phyloP scores from a whole-genome alignment of 345 rosid genomes.

The Gossypium herbaceum region DNA sequence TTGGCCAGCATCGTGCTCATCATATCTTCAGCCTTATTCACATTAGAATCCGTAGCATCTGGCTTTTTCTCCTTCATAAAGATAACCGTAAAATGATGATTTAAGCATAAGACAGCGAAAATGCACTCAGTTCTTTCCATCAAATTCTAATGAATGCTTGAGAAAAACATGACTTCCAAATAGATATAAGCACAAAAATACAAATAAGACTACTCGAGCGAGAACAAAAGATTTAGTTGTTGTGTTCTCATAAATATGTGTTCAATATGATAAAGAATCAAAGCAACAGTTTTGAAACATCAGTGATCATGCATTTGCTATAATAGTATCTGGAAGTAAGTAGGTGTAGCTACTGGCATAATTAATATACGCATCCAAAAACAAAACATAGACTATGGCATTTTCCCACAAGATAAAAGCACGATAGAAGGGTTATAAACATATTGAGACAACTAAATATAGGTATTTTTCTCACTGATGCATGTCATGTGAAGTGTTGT shows the following conservation, averaged over 20 bases:
- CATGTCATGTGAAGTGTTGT: not conserved
- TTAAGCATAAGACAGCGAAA: not conserved
- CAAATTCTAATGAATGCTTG: not conserved
- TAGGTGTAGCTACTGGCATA: not conserved
- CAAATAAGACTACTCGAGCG: not conserved
- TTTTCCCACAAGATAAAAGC: not conserved
- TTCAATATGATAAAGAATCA: not conserved
- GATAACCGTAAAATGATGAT: not conserved
- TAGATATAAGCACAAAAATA: not conserved
- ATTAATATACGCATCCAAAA: not conserved
- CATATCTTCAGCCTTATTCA: constrained; percentile 46
- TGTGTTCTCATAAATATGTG: not conserved
- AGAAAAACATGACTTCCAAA: not conserved
- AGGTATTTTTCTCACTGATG: not conserved
- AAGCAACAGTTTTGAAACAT: not conserved
- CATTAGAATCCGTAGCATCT: constrained; percentile 16
- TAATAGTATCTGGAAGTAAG: not conserved
- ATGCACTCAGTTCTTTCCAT: not conserved
- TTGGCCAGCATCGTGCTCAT: constrained; percentile 54
- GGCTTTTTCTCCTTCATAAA: constrained; percentile 24
- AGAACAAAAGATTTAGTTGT: not conserved
- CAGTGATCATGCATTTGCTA: not conserved
- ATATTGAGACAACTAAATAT: not conserved
- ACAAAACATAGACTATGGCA: not conserved
- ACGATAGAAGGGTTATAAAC: not conserved